These are phyloP conservation scores for Xerocomus potaroensis DNA, from an alignment of 768 basidiomycete species.

Conservation along the genomic window DNA sequence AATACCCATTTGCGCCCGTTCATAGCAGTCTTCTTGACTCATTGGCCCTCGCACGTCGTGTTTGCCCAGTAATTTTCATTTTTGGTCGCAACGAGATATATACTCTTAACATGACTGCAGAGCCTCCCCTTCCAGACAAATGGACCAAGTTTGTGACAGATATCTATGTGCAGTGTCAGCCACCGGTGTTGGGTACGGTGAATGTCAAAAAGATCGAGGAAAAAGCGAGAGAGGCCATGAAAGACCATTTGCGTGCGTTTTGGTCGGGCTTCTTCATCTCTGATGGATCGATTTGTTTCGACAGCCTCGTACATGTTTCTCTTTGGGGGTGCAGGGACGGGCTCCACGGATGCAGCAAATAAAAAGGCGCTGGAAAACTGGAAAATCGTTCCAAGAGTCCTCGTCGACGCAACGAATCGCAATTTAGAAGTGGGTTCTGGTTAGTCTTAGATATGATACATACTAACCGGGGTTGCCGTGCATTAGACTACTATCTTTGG, in stretches of 20 bases:
- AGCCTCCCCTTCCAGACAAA: slow-evolving; percentile 17
- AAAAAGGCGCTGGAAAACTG: neutral
- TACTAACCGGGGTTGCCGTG: neutral
- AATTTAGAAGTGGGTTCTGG: neutral
- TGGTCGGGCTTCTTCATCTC: too few relatives aligned
- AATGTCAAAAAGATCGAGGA: slow-evolving; percentile 58
- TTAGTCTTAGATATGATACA: too few relatives aligned
- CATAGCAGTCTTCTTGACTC: too few relatives aligned
- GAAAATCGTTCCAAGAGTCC: neutral
- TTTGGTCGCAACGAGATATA: too few relatives aligned
- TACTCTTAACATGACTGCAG: slow-evolving; percentile 21
- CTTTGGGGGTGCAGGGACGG: neutral
- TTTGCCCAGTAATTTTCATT: too few relatives aligned
- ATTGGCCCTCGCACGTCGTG: too few relatives aligned
- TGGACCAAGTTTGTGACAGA: slow-evolving; percentile 25
- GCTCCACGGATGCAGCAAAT: neutral
- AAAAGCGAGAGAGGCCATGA: slow-evolving; percentile 60
- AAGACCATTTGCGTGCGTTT: slow-evolving; percentile 52
- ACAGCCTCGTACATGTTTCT: neutral
- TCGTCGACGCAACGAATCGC: neutral
- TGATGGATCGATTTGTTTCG: too few relatives aligned
- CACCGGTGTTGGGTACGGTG: slow-evolving; percentile 51
- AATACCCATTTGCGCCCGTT: too few relatives aligned
- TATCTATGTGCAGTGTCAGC: slow-evolving; percentile 17
- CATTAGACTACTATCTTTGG: neutral